Percentiles rank a stretch among this genome's conserved stretches.
Conservation (phyloP, 2,329 filamentous ascomycete genomes). For the Claviceps digitariae region DNA sequence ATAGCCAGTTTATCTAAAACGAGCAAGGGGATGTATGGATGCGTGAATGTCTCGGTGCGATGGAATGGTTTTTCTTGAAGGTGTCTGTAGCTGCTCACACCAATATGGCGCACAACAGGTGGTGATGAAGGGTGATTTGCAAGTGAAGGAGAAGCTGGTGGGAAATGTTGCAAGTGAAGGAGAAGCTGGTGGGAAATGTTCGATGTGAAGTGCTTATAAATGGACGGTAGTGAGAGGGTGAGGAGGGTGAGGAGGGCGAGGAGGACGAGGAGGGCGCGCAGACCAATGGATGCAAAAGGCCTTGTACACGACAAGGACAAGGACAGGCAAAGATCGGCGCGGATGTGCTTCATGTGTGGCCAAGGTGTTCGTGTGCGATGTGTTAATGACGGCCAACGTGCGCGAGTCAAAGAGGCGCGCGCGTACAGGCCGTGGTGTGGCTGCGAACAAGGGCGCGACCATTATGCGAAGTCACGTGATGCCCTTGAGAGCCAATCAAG, state of each 20-base stretch:
- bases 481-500: constrained; percentile 1
- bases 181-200: background rate
- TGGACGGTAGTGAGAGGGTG: too few relatives aligned
- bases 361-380: background rate
- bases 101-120: background rate
- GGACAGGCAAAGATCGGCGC: background rate
- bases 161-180: background rate
- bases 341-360: background rate
- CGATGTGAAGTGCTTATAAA: background rate
- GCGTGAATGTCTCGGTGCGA: too few relatives aligned
- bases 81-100: too few relatives aligned
- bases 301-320: background rate
- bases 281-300: too few relatives aligned
- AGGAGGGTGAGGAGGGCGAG: background rate
- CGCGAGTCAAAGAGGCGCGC: constrained; percentile 9
- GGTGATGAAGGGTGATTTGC: background rate
- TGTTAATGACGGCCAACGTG: background rate
- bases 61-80: too few relatives aligned
- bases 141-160: background rate
- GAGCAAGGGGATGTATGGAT: too few relatives aligned
- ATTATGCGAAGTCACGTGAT: constrained; percentile 24
- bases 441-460: constrained; percentile 15
- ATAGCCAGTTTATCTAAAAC: too few relatives aligned
- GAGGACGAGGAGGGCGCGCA: background rate
- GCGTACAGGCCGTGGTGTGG: constrained; percentile 6